A percentile compares a stretch with the other conserved stretches of the same genome.
These are phyloP conservation scores for Neurospora tetrasperma DNA, from an alignment of 495 filamentous ascomycete genomes.

Conservation along the genomic window DNA sequence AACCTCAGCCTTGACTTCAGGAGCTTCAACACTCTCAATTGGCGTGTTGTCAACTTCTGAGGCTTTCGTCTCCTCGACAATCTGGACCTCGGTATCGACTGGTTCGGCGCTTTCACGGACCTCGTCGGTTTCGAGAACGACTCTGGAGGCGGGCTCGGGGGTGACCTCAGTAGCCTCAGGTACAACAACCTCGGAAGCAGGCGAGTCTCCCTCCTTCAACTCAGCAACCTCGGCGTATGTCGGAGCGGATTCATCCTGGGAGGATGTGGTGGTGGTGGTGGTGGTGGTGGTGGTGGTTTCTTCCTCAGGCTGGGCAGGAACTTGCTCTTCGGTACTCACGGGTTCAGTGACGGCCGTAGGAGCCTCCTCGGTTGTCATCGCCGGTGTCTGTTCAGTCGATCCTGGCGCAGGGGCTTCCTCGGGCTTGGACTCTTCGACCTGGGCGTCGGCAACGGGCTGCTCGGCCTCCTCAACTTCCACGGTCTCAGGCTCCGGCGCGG, in stretches of 20 bases:
- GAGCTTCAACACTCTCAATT: background rate
- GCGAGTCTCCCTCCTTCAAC: background rate
- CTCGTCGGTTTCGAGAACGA: background rate
- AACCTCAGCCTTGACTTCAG: background rate
- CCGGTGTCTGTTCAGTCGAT: background rate
- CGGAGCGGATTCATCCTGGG: background rate
- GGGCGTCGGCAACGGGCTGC: background rate
- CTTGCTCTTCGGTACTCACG: background rate
- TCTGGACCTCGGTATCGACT: background rate
- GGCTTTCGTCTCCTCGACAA: background rate
- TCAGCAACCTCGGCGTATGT: constrained; percentile 3
- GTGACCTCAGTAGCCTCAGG: constrained; percentile 2
- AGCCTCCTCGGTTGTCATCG: background rate
- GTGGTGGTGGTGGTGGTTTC: background rate
- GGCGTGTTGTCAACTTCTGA: background rate
- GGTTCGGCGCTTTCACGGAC: constrained; percentile 1
- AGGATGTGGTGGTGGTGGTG: background rate
- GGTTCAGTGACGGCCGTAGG: background rate
- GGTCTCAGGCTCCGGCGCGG: background rate
- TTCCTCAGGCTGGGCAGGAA: constrained; percentile 3
- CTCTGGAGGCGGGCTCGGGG: background rate
- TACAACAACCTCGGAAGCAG: constrained; percentile 3
- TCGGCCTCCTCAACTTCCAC: constrained; percentile 2
- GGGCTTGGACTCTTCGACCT: constrained; percentile 1
- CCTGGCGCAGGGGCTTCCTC: background rate